These are phyloP conservation scores for Phoma sp. DNA, from an alignment of 2,329 filamentous ascomycete genomes.

Conservation along the genomic window DNA sequence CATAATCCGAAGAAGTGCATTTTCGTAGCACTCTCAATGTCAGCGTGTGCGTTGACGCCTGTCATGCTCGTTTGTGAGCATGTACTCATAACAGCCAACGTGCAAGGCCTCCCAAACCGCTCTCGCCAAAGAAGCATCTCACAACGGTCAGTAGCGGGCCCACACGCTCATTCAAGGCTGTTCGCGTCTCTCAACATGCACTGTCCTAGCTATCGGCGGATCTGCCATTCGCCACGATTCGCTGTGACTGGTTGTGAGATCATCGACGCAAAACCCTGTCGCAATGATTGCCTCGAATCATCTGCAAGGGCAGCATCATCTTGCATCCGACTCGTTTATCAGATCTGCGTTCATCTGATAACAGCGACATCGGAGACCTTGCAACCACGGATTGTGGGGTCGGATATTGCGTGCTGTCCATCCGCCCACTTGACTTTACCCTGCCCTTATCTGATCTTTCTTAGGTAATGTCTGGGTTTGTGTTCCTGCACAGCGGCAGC, in stretches of 20 bases:
- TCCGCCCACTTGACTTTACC: slow-evolving; percentile 3
- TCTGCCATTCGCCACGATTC: slow-evolving; percentile 1
- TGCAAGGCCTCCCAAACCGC: slow-evolving; percentile 1
- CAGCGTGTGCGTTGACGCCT: neutral
- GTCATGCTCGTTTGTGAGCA: no score
- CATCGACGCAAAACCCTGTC: neutral
- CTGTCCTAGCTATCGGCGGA: neutral
- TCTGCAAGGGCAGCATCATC: neutral
- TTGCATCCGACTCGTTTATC: slow-evolving; percentile 2
- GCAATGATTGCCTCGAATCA: neutral
- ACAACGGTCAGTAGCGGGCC: slow-evolving; percentile 15
- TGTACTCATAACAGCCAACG: neutral
- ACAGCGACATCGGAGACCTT: slow-evolving; percentile 13
- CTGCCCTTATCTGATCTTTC: slow-evolving; percentile 9
- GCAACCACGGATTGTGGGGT: slow-evolving; percentile 12
- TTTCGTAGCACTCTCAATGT: no score
- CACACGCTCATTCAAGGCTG: slow-evolving; percentile 1
- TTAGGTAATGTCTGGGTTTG: neutral
- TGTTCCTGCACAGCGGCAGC: neutral
- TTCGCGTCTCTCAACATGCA: neutral
- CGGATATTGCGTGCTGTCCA: slow-evolving; percentile 4
- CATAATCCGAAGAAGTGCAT: neutral
- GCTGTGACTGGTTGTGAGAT: neutral
- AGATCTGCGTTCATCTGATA: slow-evolving; percentile 13
- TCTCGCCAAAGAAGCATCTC: neutral